Evolutionary conservation across 73 alveolate species (phyloP).

Genomic region (Tetrahymena elliotti): DNA sequence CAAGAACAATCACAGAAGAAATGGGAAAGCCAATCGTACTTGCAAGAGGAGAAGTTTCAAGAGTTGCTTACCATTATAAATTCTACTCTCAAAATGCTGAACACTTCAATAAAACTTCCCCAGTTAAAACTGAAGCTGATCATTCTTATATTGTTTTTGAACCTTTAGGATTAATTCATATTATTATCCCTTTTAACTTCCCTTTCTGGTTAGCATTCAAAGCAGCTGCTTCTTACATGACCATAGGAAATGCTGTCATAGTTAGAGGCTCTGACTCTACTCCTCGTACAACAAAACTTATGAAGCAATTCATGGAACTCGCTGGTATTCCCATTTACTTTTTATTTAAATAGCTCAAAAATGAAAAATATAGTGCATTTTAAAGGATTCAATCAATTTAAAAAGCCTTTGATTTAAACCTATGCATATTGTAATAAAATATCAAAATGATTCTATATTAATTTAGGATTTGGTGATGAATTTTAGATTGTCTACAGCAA

Average conservation of each 20-base stretch:
- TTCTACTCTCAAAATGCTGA: neutral
- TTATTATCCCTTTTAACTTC: slow-evolving; percentile 73
- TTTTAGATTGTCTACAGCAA: slow-evolving; percentile 47
- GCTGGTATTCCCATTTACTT: slow-evolving; percentile 48
- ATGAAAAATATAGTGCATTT: too few species aligned
- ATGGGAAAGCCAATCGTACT: neutral
- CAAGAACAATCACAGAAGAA: neutral
- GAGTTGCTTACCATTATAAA: neutral
- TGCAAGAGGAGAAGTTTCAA: neutral
- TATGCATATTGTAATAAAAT: neutral
- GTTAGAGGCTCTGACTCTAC: slow-evolving; percentile 57
- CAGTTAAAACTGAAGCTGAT: slow-evolving; percentile 42
- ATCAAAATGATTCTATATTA: neutral
- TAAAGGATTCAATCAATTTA: too few species aligned
- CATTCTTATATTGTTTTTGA: slow-evolving; percentile 42
- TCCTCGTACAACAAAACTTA: slow-evolving; percentile 44
- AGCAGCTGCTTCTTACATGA: slow-evolving; percentile 50
- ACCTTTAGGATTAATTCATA: slow-evolving; percentile 63
- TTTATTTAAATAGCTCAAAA: too few species aligned
- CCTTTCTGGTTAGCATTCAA: slow-evolving; percentile 77
- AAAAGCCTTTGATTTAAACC: too few species aligned
- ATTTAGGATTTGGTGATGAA: slow-evolving; percentile 27
- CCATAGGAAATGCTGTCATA: slow-evolving; percentile 67
- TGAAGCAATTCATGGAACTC: slow-evolving; percentile 47
- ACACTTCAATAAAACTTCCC: neutral